A percentile compares a stretch with the other conserved stretches of the same genome.
These are phyloP conservation scores for Capsicum pubescens DNA, from an alignment of 257 asterid genomes.

Conservation along the genomic window DNA sequence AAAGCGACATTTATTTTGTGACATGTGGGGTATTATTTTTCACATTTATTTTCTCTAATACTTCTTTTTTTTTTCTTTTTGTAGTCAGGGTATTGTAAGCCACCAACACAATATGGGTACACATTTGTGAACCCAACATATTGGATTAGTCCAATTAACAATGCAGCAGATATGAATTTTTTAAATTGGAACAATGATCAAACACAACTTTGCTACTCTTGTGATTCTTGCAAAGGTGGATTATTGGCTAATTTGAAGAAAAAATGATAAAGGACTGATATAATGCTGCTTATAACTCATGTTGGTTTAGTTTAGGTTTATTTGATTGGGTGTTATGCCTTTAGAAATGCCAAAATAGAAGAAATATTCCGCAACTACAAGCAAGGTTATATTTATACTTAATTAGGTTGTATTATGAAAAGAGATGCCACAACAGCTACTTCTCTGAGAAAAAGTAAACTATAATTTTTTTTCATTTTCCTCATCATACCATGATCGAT, in stretches of 20 bases:
- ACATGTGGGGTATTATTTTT: neutral
- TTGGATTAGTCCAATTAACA: slow-evolving; percentile 88
- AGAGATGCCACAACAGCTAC: too few species aligned
- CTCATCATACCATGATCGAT: too few species aligned
- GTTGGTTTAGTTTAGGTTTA: slow-evolving; percentile 67
- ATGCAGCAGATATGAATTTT: slow-evolving; percentile 79
- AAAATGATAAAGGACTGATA: slow-evolving; percentile 78
- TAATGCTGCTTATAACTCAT: slow-evolving; percentile 61
- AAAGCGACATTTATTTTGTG: neutral
- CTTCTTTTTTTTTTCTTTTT: neutral
- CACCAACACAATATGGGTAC: slow-evolving; percentile 90
- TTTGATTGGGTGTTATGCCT: slow-evolving; percentile 83
- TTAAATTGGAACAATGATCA: slow-evolving; percentile 91
- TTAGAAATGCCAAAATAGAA: slow-evolving; percentile 81
- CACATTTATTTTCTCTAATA: too few species aligned
- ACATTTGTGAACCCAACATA: slow-evolving; percentile 95
- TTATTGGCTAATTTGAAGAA: slow-evolving; percentile 71
- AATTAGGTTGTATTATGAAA: too few species aligned
- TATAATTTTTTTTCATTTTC: too few species aligned
- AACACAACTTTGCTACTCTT: slow-evolving; percentile 79
- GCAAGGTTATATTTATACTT: slow-evolving; percentile 65
- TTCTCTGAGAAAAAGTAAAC: too few species aligned
- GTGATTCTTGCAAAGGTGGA: slow-evolving; percentile 92
- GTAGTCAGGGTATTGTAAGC: slow-evolving; percentile 96
- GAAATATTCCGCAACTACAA: slow-evolving; percentile 44